Conservation (phyloP, 441 rosid species). For the Populus hybrid region DNA sequence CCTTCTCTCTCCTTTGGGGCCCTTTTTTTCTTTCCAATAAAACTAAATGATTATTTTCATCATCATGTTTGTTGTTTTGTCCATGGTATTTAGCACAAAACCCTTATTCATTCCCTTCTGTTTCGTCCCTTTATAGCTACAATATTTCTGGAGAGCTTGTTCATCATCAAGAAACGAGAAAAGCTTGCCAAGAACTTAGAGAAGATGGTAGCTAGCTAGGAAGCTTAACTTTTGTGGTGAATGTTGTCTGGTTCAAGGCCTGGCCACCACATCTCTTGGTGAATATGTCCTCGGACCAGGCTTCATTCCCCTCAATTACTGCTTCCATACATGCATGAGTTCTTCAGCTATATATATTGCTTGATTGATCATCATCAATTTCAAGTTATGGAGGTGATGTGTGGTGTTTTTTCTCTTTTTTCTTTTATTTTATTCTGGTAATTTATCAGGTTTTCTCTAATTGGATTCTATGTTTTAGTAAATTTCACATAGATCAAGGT, state of each 20-base stretch:
- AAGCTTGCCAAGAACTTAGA: background rate
- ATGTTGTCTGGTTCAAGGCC: slow-evolving; percentile 48
- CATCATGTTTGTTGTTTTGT: slow-evolving; percentile 13
- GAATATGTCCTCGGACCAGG: slow-evolving; percentile 49
- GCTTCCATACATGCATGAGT: slow-evolving; percentile 25
- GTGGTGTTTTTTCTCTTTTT: background rate
- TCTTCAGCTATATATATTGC: background rate
- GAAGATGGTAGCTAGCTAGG: slow-evolving; percentile 5
- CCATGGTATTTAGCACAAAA: slow-evolving; percentile 1
- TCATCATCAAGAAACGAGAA: background rate
- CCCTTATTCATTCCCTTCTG: background rate
- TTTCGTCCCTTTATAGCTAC: background rate
- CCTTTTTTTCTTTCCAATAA: slow-evolving; percentile 15
- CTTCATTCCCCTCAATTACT: slow-evolving; percentile 57
- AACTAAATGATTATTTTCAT: slow-evolving; percentile 28
- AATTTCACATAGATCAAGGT: background rate
- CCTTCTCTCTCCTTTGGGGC: background rate
- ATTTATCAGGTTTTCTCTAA: background rate
- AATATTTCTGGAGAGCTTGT: background rate
- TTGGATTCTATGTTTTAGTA: background rate
- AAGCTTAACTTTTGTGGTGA: slow-evolving; percentile 43
- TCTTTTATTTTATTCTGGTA: too few relatives aligned
- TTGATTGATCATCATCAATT: background rate
- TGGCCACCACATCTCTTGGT: background rate
- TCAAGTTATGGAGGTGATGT: slow-evolving; percentile 7